phyloP scores from a whole-genome alignment of 257 asterid species.

The Catharanthus roseus region DNA sequence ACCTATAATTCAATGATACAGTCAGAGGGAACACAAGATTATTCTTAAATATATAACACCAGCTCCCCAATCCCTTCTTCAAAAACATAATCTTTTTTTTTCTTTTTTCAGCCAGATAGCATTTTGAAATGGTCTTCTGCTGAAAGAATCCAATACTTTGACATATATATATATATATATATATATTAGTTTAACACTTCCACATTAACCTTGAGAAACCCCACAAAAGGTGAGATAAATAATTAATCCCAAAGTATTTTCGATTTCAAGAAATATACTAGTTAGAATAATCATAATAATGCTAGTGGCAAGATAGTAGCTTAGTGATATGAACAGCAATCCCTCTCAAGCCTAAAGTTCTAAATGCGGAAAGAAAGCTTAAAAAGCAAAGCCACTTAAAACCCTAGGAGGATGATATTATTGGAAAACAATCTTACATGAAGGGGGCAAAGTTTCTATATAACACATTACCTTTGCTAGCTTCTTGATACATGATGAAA shows the following conservation, averaged over 20 bases:
- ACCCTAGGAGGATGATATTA: neutral
- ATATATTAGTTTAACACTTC: no score
- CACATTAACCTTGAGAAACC: neutral
- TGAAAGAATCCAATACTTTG: neutral
- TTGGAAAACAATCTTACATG: no score
- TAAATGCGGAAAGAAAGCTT: neutral
- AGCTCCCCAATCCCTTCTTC: neutral
- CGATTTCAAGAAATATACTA: no score
- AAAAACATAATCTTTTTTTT: neutral
- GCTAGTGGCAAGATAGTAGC: no score
- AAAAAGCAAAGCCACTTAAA: neutral
- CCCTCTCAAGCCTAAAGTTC: conserved; percentile 8
- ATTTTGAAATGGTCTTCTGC: conserved; percentile 2
- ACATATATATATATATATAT: neutral
- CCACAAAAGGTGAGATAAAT: neutral
- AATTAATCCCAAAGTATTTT: no score
- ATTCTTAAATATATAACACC: neutral
- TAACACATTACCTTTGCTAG: no score
- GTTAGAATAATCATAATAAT: neutral
- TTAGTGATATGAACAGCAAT: no score
- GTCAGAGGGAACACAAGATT: conserved; percentile 3
- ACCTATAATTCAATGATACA: neutral
- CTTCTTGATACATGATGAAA: no score
- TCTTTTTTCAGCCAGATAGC: neutral
- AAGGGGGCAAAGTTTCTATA: no score